Evolutionary conservation across 2,329 filamentous ascomycete genomes (phyloP), one percentile per base, ranked within the genome.

Genomic region (Neofusicoccum kwambonambiense): DNA sequence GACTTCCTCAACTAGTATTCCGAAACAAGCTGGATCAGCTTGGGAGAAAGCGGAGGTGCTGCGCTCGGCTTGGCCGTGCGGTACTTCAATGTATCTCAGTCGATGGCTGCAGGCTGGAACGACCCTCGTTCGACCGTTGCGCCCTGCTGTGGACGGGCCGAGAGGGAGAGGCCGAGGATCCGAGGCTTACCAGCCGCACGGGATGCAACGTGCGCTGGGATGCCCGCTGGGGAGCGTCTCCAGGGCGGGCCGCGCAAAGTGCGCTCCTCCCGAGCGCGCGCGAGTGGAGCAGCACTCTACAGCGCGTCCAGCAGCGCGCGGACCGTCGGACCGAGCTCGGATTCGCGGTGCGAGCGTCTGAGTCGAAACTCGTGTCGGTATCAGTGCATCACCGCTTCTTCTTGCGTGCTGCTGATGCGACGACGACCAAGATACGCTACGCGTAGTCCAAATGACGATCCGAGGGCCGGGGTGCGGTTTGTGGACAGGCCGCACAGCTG

Each of bases 71-170:
- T 35, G n/a, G 39, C 39, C 39, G n/a, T 39, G 56, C 42, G 56
- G 42, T 15, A 17, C 17, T n/a, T 15, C 11, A 47, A 60, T 47
- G 4, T 47, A 37, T 49, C 9, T 37, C 42, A 45, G 22, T 44
- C 54, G n/a, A 31, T 31, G 15, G 39, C 6, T 34, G 52, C 22
- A 19, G 50, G 41, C 56, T 60, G 56, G 56, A 22, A 47, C 56
- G n/a, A 47, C 13, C 22, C 56, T 58, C 56, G 42, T 57, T 31
- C 22, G 54, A 56, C 51, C 35, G 52, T 56, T 56, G 37, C 17
- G 50, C 50, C 17, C 15, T 37, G 50, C n/a, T 22, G 17, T 17
- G 22, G 52, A 58, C 54, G 54, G 54, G 39, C 54, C 54, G 54
- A 58, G 52, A 34, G 41, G 54, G 41, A 42, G 8, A 35, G 41